phyloP scores from a whole-genome alignment of 441 rosid species.

The Bruguiera hainesii region DNA sequence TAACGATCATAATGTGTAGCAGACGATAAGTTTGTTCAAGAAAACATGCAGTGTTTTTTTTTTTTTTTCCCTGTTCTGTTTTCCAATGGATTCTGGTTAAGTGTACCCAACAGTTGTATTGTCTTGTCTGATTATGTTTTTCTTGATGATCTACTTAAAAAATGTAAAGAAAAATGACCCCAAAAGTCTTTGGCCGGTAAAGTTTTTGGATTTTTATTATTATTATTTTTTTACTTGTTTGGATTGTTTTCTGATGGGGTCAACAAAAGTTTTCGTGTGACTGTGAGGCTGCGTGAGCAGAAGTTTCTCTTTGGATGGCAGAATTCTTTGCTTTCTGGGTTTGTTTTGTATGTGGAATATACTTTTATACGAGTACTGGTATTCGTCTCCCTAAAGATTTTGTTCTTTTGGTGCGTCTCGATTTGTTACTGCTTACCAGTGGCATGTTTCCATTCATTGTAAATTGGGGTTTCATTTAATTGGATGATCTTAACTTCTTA shows the following conservation, averaged over 20 bases:
- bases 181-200: constrained; percentile 17
- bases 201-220: constrained; percentile 28
- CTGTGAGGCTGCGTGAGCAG: constrained; percentile 55
- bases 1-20: constrained; percentile 28
- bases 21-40: constrained; percentile 20
- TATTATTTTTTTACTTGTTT: constrained; percentile 30
- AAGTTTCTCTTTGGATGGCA: constrained; percentile 33
- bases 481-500: not conserved
- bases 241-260: constrained; percentile 32
- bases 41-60: constrained; percentile 6
- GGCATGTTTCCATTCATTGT: constrained; percentile 15
- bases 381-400: constrained; percentile 48
- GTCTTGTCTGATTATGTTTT: constrained; percentile 15
- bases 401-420: constrained; percentile 21
- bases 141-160: constrained; percentile 29
- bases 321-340: constrained; percentile 42
- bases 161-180: constrained; percentile 10
- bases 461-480: not conserved
- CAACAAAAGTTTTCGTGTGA: constrained; percentile 32
- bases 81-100: constrained; percentile 27
- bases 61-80: not conserved
- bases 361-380: constrained; percentile 40
- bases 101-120: constrained; percentile 18
- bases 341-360: constrained; percentile 46
- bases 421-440: constrained; percentile 16